Evolutionary conservation across 2,329 filamentous ascomycete genomes (phyloP), one percentile per base, ranked within the genome.

Genomic region (Endothia cerciana): DNA sequence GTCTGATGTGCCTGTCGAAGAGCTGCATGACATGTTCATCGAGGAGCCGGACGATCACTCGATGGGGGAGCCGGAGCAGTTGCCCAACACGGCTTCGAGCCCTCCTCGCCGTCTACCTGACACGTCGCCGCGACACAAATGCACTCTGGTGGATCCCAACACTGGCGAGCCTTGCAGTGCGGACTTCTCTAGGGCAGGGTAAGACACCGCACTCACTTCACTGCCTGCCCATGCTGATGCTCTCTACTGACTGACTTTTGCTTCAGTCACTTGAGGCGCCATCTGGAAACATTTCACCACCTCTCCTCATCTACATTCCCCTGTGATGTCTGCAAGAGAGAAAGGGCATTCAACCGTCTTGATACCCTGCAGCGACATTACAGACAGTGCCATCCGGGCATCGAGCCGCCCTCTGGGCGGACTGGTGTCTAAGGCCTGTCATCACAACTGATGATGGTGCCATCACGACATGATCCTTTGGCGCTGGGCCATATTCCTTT

Each of bases 391-490:
- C 30, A 76, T 75, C 2, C 66, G 82, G 64, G 76, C 77, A 45
- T 80, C 79, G 76, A 73, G 68, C 53, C 80, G 76, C 63, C 81
- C 76, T 63, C 72, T 72, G 22, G 55, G 70, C 43, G 69, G 73
- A 57, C 60, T 53, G 60, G 66, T 59, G 57, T 43, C 55, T 63
- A 55, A 41, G 60, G 33, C 49, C 38, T 33, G 41, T 25, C 41
- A 60, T 51, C 41, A 38, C 60, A 56, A 25, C 56, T 41, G 49
- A 55, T 57, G 53, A 55, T 57, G 41, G 41, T 30, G 51, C 33
- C 7, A 53, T n/a, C n/a, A 36, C 33, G 28, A 58, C 25, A 60
- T n/a, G 15, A 49, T 19, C 22, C 6, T 4, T 22, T 22, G 61
- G 47, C 49, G 43, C 51, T 45, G 40, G 36, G 51, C 51, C 36